A percentile compares a stretch with the other conserved stretches of the same genome.
Conservation (phyloP, 768 basidiomycete species). For the Lentinula aciculospora region DNA sequence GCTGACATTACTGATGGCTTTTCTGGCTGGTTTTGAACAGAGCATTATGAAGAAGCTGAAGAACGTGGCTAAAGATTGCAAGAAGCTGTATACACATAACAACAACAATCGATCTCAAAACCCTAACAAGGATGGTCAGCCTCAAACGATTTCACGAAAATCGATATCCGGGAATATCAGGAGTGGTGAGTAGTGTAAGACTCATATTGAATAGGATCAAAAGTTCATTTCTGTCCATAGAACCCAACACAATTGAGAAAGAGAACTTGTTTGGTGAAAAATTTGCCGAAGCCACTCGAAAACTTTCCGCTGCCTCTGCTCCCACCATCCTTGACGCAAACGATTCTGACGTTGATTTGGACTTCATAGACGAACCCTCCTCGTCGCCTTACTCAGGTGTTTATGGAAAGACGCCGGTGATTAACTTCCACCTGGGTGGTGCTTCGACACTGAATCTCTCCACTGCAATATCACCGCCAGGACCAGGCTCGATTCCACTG, state of each 20-base stretch:
- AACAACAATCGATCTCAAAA: slow-evolving; percentile 24
- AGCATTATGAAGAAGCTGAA: slow-evolving; percentile 77
- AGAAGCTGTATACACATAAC: slow-evolving; percentile 47
- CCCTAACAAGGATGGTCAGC: slow-evolving; percentile 11
- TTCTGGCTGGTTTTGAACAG: slow-evolving; percentile 27
- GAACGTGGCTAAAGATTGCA: slow-evolving; percentile 81
- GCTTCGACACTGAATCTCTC: slow-evolving; percentile 19
- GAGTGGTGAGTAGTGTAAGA: background rate
- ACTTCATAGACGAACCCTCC: slow-evolving; percentile 52
- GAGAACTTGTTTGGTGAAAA: slow-evolving; percentile 53
- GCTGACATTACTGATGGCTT: background rate
- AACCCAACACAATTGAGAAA: slow-evolving; percentile 19
- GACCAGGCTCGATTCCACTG: slow-evolving; percentile 43
- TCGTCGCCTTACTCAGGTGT: slow-evolving; percentile 25
- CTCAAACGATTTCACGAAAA: background rate
- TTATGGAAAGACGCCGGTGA: slow-evolving; percentile 44
- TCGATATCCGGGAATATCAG: background rate
- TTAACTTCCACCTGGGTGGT: slow-evolving; percentile 30
- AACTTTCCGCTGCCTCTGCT: slow-evolving; percentile 16
- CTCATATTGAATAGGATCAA: background rate
- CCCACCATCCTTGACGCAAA: slow-evolving; percentile 32
- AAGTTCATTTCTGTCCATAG: background rate
- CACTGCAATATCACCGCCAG: slow-evolving; percentile 18
- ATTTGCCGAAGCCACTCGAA: slow-evolving; percentile 57
- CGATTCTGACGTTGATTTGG: slow-evolving; percentile 74